phyloP scores from a whole-genome alignment of 176 grass and related monocot species.

The Thalia dealbata region DNA sequence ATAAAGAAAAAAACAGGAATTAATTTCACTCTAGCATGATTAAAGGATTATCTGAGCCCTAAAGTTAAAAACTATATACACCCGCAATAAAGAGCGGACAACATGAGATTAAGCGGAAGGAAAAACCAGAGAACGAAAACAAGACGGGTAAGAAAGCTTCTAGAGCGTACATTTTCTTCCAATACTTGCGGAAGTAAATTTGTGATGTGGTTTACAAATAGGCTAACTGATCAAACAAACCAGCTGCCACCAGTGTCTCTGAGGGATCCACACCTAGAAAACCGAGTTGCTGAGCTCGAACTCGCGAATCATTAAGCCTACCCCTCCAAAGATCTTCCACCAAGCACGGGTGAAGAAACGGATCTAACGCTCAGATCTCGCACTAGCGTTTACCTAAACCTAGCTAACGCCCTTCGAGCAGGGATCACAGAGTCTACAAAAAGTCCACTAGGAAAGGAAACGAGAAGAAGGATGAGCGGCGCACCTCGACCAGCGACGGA shows the following conservation, averaged over 20 bases:
- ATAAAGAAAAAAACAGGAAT: too few species aligned
- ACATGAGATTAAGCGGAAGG: not conserved
- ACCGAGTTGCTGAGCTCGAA: not conserved
- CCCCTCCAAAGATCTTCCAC: not conserved
- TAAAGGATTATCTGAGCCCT: too few species aligned
- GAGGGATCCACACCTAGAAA: not conserved
- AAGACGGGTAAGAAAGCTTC: not conserved
- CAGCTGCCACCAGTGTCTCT: not conserved
- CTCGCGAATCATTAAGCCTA: not conserved
- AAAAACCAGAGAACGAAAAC: not conserved
- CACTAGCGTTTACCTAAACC: not conserved
- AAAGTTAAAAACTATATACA: not conserved
- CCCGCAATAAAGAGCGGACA: not conserved
- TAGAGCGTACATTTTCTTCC: not conserved
- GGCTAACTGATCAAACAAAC: not conserved
- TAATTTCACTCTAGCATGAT: too few species aligned
- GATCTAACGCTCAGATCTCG: not conserved
- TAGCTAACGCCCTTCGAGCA: not conserved
- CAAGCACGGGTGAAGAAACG: not conserved
- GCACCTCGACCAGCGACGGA: not conserved
- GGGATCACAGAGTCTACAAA: not conserved
- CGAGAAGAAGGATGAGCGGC: not conserved
- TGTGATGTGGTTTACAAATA: not conserved
- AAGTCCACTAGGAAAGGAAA: not conserved
- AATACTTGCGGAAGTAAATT: not conserved